Base-by-base conservation (phyloP, 345 rosid species). In the Eucalyptus paniculata region DNA sequence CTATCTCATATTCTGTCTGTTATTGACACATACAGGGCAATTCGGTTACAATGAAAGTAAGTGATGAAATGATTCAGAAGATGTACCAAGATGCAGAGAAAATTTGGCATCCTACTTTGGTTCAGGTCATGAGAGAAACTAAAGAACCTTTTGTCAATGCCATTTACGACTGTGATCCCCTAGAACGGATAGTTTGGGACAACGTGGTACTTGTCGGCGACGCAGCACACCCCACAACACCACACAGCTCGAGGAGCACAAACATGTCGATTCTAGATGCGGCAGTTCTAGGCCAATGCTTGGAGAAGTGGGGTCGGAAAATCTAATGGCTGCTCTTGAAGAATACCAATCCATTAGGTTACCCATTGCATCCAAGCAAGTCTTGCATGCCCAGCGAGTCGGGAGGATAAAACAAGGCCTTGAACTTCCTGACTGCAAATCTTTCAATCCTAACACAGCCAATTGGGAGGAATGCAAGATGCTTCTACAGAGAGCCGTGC, bases 251-350 rank as follows among this genome's bases (percentile, higher is more conserved):
- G 56, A 92, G 98, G 93, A 97, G 99, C 92, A 95, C 98, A 50
- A 97, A 95, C 94, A 95, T 96, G 98, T 95, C 97, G 23, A 32
- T 96, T 69, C 53, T 96, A 60, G 99, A 97, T 87, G 97, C 97
- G 1, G 93, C 91, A 28, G 93, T 94, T 62, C 90, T 96, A 37
- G 97, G 98, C 40, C 92, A 92, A 85, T 94, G 97, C 94, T 90
- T 96, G n/a, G 88, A 90, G 89, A 94, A 92, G 88, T 91, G 92
- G 92, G 96, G 51, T 87, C 50, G 3, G 92, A 92, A 58, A 92
- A 91, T 50, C 62, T 95, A 67, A 23, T 51, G 26, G 92, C 90
- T 16, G 96, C 96, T 83, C 97, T 97, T 50, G 94, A 92, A 51
- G 97, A 96, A 67, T 95, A 97, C 89, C 99, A 96, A 91, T 89